phyloP scores from a whole-genome alignment of 495 filamentous ascomycete genomes.

The Penicillium riverlandense region DNA sequence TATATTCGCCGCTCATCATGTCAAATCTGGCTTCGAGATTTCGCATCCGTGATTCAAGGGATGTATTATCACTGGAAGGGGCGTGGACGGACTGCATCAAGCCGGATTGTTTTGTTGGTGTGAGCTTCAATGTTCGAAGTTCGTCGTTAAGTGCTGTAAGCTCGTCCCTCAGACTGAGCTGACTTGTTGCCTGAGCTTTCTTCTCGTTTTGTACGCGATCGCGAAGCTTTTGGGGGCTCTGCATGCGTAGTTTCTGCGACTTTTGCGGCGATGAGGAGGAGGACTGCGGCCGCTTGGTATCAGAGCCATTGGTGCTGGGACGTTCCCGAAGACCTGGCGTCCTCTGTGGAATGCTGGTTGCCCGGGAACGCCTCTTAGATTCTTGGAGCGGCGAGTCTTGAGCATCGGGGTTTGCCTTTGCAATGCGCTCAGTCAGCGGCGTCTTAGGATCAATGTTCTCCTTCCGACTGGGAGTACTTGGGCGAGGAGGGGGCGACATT shows the following conservation, averaged over 20 bases:
- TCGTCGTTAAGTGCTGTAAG: slow-evolving; percentile 78
- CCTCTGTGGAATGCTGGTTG: slow-evolving; percentile 46
- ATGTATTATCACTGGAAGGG: slow-evolving; percentile 20
- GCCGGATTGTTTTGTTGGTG: slow-evolving; percentile 16
- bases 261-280: slow-evolving; percentile 25
- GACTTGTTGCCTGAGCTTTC: slow-evolving; percentile 59
- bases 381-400: slow-evolving; percentile 36
- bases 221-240: slow-evolving; percentile 83
- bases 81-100: slow-evolving; percentile 1
- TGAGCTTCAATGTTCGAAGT: slow-evolving; percentile 54
- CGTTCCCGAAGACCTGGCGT: slow-evolving; percentile 46
- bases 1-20: slow-evolving; percentile 52
- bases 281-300: slow-evolving; percentile 25
- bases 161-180: slow-evolving; percentile 64
- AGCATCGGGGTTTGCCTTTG: slow-evolving; percentile 30
- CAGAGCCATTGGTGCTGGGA: slow-evolving; percentile 31
- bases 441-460: slow-evolving; percentile 45
- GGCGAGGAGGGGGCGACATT: slow-evolving; percentile 27
- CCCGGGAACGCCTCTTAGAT: slow-evolving; percentile 41
- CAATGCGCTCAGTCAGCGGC: slow-evolving; percentile 23
- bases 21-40: slow-evolving; percentile 61
- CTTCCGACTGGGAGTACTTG: slow-evolving; percentile 45
- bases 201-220: slow-evolving; percentile 82
- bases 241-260: slow-evolving; percentile 69
- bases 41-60: slow-evolving; percentile 48